Evolutionary conservation across 495 filamentous ascomycete genomes (phyloP).

Genomic region (Penicillium cinerascens): DNA sequence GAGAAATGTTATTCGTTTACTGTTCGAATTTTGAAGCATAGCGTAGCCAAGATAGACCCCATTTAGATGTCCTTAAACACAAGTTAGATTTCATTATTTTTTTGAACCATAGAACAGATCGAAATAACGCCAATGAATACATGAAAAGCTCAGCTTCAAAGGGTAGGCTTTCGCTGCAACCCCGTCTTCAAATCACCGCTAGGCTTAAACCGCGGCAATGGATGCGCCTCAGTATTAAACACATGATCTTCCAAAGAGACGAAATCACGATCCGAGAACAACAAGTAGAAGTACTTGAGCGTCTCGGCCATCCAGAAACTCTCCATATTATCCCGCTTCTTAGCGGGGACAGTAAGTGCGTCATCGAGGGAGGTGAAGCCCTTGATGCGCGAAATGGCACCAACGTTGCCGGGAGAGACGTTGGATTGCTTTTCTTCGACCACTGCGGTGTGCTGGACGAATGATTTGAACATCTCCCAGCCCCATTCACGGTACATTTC

Average conservation of each 20-base stretch:
- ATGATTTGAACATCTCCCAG: conserved; percentile 96
- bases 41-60: not conserved
- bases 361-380: conserved; percentile 81
- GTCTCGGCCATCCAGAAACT: conserved; percentile 98
- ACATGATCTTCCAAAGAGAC: conserved; percentile 82
- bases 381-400: conserved; percentile 26
- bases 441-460: conserved; percentile 77
- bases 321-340: conserved; percentile 78
- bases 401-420: conserved; percentile 3
- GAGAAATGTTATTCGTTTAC: too few relatives aligned
- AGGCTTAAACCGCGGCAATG: conserved; percentile 81
- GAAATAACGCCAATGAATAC: not conserved
- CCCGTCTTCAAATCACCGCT: conserved; percentile 77
- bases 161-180: conserved; percentile 67
- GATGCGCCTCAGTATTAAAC: conserved; percentile 94
- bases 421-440: conserved; percentile 46
- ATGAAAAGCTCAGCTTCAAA: not conserved
- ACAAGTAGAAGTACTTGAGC: conserved; percentile 93
- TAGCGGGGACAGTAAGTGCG: conserved; percentile 64
- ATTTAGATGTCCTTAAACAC: not conserved
- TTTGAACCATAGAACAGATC: not conserved
- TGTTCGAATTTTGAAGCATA: too few relatives aligned
- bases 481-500: conserved; percentile 91
- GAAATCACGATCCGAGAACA: conserved; percentile 83
- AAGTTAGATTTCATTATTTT: not conserved